Evolutionary conservation across 1,284 basidiomycete genomes (phyloP).

Genomic region (Leccinum fallax): DNA sequence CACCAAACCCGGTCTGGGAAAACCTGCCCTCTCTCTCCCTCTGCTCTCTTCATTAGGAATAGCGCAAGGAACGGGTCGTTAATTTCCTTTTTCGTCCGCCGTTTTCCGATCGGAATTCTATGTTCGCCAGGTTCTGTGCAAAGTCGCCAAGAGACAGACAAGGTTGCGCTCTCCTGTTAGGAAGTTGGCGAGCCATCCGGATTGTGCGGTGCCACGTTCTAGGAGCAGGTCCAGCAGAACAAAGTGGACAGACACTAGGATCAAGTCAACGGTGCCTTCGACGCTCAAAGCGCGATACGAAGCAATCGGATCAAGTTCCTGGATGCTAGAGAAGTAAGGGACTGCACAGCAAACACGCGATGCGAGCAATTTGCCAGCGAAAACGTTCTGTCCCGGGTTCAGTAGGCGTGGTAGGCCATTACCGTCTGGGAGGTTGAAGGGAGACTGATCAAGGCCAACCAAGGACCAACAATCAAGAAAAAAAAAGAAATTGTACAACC

Average conservation of each 20-base stretch:
- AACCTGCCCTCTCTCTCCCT: background rate
- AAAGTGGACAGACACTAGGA: background rate
- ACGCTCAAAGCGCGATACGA: conserved; percentile 9
- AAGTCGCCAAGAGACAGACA: background rate
- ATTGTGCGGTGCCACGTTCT: background rate
- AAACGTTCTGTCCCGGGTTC: background rate
- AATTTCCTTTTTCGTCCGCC: background rate
- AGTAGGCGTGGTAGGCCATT: background rate
- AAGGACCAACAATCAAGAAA: background rate
- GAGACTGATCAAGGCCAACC: conserved; percentile 5
- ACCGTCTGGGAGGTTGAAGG: background rate
- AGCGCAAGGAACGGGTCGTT: background rate
- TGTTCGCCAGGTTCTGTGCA: background rate
- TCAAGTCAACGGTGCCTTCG: conserved; percentile 19
- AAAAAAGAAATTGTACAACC: conserved; percentile 6
- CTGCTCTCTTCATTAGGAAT: background rate
- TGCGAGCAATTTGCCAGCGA: conserved; percentile 3
- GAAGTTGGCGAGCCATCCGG: background rate
- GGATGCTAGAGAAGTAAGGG: background rate
- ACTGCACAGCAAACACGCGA: conserved; percentile 8
- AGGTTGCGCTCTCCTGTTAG: background rate
- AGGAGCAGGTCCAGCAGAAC: background rate
- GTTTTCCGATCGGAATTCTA: background rate
- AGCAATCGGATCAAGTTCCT: conserved; percentile 22
- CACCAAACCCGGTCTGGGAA: background rate